Evolutionary conservation across 352 stramenopile genomes (phyloP).

Genomic region (Pythium aphanidermatum): DNA sequence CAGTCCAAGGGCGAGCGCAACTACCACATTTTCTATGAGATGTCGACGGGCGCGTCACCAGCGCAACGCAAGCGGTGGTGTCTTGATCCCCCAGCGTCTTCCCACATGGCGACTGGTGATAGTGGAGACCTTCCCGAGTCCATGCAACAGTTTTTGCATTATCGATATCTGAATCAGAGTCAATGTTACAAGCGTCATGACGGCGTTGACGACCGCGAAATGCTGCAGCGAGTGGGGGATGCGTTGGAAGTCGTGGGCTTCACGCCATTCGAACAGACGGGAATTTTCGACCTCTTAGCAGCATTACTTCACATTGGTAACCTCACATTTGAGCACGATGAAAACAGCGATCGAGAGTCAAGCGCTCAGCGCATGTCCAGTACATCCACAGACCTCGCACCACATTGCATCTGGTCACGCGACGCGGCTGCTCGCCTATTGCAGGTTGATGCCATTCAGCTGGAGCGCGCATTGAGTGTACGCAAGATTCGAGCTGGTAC

Average conservation of each 20-base stretch:
- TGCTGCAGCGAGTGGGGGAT: slow-evolving; percentile 74
- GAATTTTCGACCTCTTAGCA: slow-evolving; percentile 78
- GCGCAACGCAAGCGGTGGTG: slow-evolving; percentile 49
- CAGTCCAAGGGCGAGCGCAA: slow-evolving; percentile 78
- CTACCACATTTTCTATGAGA: slow-evolving; percentile 88
- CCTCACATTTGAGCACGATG: slow-evolving; percentile 79
- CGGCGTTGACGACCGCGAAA: slow-evolving; percentile 62
- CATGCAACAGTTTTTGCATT: slow-evolving; percentile 58
- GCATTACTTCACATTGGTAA: slow-evolving; percentile 89
- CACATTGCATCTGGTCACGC: slow-evolving; percentile 61
- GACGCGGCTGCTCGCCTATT: slow-evolving; percentile 67
- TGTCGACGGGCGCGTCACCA: slow-evolving; percentile 52
- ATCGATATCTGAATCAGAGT: slow-evolving; percentile 84
- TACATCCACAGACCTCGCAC: slow-evolving; percentile 39
- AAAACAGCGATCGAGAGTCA: slow-evolving; percentile 45
- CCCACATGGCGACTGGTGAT: slow-evolving; percentile 33
- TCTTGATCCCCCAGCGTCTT: slow-evolving; percentile 42
- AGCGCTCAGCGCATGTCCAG: slow-evolving; percentile 19
- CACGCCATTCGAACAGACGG: slow-evolving; percentile 55
- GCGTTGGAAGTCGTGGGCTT: slow-evolving; percentile 85
- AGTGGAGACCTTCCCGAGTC: slow-evolving; percentile 32
- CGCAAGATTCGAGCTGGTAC: slow-evolving; percentile 75
- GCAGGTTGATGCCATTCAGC: slow-evolving; percentile 58
- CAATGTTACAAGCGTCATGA: slow-evolving; percentile 78
- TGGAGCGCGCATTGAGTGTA: slow-evolving; percentile 69